Evolutionary conservation across 1,284 basidiomycete species (phyloP).

Genomic region (Tausonia pullulans): DNA sequence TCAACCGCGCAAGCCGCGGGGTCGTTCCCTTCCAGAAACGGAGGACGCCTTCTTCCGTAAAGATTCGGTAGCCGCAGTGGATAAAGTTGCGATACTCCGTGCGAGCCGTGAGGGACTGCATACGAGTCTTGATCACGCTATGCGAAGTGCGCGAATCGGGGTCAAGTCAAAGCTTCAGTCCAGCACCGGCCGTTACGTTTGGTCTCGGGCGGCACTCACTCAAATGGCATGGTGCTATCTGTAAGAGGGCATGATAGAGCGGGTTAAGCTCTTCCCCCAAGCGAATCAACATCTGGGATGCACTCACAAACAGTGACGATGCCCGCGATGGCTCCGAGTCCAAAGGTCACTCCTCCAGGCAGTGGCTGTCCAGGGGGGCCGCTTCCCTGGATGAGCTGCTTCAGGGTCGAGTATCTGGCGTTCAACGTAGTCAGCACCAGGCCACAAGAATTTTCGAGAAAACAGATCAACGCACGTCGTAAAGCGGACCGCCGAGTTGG

Average conservation of each 20-base stretch:
- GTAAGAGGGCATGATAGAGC: too few relatives aligned
- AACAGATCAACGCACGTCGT: slow-evolving; percentile 44
- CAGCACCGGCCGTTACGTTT: too few relatives aligned
- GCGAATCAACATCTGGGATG: slow-evolving; percentile 34
- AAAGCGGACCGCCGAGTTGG: slow-evolving; percentile 94
- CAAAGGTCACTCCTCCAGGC: slow-evolving; percentile 82
- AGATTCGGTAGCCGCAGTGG: slow-evolving; percentile 84
- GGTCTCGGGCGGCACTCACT: too few relatives aligned
- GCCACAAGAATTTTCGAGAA: too few relatives aligned
- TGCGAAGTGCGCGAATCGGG: neutral
- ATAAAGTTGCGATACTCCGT: slow-evolving; percentile 81
- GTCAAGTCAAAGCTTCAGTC: neutral
- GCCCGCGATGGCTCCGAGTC: slow-evolving; percentile 84
- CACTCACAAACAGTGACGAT: slow-evolving; percentile 80
- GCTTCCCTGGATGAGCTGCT: slow-evolving; percentile 80
- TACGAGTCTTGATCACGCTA: slow-evolving; percentile 93
- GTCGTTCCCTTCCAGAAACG: slow-evolving; percentile 96
- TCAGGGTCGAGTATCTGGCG: slow-evolving; percentile 63
- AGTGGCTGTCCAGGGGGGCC: slow-evolving; percentile 71
- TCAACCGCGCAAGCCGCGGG: slow-evolving; percentile 68
- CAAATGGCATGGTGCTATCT: too few relatives aligned
- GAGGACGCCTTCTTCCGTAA: slow-evolving; percentile 74
- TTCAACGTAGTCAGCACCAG: too few relatives aligned
- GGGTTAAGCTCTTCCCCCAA: too few relatives aligned
- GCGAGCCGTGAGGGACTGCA: slow-evolving; percentile 82